These are phyloP conservation scores for Prinsepia uniflora DNA, from an alignment of 306 rosid species.

Conservation along the genomic window DNA sequence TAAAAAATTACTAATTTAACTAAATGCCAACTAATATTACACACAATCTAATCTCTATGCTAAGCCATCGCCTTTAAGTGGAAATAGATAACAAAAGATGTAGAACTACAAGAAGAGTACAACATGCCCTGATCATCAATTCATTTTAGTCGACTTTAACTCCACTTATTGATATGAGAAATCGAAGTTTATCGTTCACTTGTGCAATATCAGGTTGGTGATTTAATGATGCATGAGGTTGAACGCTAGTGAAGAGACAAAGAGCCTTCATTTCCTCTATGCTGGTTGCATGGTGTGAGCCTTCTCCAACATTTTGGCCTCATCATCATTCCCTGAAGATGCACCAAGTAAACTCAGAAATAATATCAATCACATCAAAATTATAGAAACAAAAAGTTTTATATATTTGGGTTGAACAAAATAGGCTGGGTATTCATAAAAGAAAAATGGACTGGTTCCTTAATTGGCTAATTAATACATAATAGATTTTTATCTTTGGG, in stretches of 20 bases:
- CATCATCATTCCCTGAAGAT: constrained; percentile 39
- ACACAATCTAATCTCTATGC: no score
- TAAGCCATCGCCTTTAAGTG: not conserved
- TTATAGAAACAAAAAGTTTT: not conserved
- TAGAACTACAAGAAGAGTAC: not conserved
- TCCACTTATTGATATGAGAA: constrained; percentile 80
- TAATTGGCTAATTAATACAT: no score
- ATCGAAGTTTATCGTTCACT: constrained; percentile 42
- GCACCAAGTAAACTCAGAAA: not conserved
- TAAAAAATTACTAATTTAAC: no score
- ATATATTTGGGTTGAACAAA: no score
- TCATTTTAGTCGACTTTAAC: constrained; percentile 31
- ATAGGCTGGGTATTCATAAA: no score
- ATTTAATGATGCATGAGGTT: constrained; percentile 43
- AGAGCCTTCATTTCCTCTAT: constrained; percentile 67
- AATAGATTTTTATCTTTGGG: no score
- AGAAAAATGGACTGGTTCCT: no score
- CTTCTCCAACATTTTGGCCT: constrained; percentile 52
- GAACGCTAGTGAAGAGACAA: constrained; percentile 63
- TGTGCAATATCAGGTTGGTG: constrained; percentile 34
- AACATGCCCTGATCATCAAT: not conserved
- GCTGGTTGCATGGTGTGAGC: constrained; percentile 32
- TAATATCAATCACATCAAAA: not conserved
- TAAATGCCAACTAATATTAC: no score
- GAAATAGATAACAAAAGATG: not conserved